A percentile compares a stretch with the other conserved stretches of the same genome.
These are phyloP conservation scores for Populus alba DNA, from an alignment of 345 rosid species.

Conservation along the genomic window DNA sequence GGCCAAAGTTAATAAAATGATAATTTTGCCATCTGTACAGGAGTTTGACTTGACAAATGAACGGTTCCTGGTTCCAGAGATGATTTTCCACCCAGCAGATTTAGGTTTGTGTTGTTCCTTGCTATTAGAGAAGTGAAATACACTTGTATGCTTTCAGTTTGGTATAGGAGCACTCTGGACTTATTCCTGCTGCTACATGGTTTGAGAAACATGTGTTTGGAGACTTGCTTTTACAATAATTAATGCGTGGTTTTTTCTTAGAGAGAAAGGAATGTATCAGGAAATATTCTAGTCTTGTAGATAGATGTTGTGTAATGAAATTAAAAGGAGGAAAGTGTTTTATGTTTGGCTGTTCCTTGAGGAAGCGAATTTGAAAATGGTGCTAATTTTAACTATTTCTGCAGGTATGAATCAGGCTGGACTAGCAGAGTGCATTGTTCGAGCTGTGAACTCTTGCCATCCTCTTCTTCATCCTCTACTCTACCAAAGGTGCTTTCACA, in stretches of 20 bases:
- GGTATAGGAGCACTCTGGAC: not conserved
- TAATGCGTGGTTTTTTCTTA: not conserved
- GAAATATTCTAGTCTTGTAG: not conserved
- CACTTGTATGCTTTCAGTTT: not conserved
- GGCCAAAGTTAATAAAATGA: not conserved
- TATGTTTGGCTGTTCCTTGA: not conserved
- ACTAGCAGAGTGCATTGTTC: conserved; percentile 89
- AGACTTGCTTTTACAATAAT: not conserved
- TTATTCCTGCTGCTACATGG: not conserved
- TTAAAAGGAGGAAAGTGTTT: not conserved
- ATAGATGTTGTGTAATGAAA: not conserved
- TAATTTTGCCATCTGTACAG: conserved; percentile 40
- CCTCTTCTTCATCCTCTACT: conserved; percentile 81
- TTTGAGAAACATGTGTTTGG: not conserved
- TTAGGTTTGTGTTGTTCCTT: conserved; percentile 48
- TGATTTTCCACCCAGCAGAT: conserved; percentile 91
- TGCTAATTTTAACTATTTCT: conserved; percentile 2
- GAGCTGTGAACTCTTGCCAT: conserved; percentile 84
- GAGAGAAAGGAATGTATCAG: not conserved
- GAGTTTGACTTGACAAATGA: conserved; percentile 93
- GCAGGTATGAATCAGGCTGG: conserved; percentile 97
- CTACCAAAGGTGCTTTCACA: conserved; percentile 65
- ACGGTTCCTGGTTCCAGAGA: conserved; percentile 92
- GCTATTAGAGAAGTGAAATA: not conserved
- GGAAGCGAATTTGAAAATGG: not conserved